Conservation (phyloP, 1,284 basidiomycete species). For the Cronartium ribicola region DNA sequence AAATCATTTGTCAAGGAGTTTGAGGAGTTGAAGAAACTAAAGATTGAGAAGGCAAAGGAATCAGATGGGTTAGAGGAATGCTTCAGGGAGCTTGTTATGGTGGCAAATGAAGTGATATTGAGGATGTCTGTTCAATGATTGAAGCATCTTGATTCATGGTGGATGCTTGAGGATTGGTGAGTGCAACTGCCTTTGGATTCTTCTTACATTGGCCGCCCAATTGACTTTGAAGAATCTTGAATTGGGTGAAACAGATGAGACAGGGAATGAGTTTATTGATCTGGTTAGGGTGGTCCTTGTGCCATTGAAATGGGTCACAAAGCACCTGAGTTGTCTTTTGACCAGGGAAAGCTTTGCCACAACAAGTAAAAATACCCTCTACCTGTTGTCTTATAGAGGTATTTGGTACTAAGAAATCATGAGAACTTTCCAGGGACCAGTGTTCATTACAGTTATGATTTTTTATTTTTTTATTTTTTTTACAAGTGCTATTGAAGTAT, state of each 20-base stretch:
- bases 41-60: not conserved
- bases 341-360: not conserved
- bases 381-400: no score
- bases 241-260: not conserved
- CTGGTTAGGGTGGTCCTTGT: not conserved
- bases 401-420: no score
- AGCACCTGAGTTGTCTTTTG: not conserved
- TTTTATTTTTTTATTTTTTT: no score
- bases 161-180: not conserved
- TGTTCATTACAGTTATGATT: no score
- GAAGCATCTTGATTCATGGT: not conserved
- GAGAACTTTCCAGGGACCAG: no score
- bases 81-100: not conserved
- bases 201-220: not conserved
- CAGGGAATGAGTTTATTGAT: not conserved
- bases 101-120: not conserved
- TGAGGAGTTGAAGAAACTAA: not conserved
- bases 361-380: not conserved
- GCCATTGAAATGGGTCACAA: slow-evolving; percentile 1
- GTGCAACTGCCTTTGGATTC: not conserved
- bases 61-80: not conserved
- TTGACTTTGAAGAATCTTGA: not conserved
- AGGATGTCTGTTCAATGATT: not conserved
- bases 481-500: no score
- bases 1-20: no score